Percentiles rank a stretch among this genome's conserved stretches.
Evolutionary conservation across 2,329 filamentous ascomycete species (phyloP).

Genomic region (Neonectria magnoliae): DNA sequence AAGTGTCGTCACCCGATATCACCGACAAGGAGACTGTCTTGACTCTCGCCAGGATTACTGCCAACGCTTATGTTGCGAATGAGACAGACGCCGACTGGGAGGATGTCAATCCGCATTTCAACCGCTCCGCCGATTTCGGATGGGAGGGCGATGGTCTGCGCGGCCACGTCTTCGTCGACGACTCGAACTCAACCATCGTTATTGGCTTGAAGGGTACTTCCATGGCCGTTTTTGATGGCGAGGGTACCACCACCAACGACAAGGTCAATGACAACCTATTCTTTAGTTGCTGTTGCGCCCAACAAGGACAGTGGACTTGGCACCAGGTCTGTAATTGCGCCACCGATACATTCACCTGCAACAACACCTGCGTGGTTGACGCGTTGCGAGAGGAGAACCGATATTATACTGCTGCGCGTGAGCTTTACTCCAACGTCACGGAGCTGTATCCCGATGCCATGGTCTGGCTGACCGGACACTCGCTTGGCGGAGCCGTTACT

Average conservation of each 20-base stretch:
- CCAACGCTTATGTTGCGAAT: constrained; percentile 85
- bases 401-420: constrained; percentile 89
- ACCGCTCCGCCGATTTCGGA: constrained; percentile 88
- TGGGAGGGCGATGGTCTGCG: constrained; percentile 91
- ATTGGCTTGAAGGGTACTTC: constrained; percentile 94
- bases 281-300: constrained; percentile 96
- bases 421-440: constrained; percentile 93
- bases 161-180: constrained; percentile 91
- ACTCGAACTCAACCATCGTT: constrained; percentile 85
- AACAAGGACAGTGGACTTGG: constrained; percentile 91
- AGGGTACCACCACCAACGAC: constrained; percentile 95
- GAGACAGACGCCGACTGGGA: constrained; percentile 82
- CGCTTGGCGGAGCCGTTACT: constrained; percentile 87
- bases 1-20: constrained; percentile 80
- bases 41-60: constrained; percentile 86
- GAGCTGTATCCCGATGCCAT: constrained; percentile 85
- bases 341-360: constrained; percentile 86
- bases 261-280: constrained; percentile 98
- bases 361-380: constrained; percentile 85
- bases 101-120: constrained; percentile 81
- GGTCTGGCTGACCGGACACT: constrained; percentile 92
- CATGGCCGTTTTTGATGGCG: constrained; percentile 92
- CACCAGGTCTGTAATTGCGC: constrained; percentile 94
- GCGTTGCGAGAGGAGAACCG: constrained; percentile 83
- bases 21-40: constrained; percentile 87